Base-by-base conservation (phyloP, 2,329 filamentous ascomycete genomes). In the Ascocoryne sarcoides region DNA sequence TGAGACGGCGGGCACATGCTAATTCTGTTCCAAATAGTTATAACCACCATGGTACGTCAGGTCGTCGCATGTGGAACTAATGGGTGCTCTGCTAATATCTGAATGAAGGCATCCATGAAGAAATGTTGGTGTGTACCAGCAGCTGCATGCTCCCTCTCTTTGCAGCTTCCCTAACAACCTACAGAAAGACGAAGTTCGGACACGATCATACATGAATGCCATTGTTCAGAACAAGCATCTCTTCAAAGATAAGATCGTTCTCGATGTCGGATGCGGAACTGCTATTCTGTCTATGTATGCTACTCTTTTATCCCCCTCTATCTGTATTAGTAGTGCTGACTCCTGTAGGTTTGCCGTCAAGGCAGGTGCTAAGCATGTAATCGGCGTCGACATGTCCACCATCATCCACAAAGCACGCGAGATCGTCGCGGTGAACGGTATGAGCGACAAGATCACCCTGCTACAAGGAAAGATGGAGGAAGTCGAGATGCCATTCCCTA, bases 401-500 rank as follows among this genome's bases (percentile, higher is more conserved):
- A 98, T 98, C 66, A 95, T 98, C 68, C 87, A 94, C 69, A 98
- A 98, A 75, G 92, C 92, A 32, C 81, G 80, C 59, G 85, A 96
- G 71, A 98, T 98, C 52, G 92, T 96, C 60, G 79, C 79, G 12
- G 76, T 75, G 54, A 98, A 98, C 65, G 89, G 90, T 55, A 79
- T 98, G 75, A 75, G 82, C 39, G 84, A 90, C 69, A 94, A 95
- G 76, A 95, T 98, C 64, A 96, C 92, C 39, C 78, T 98, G 45
- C 77, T 98, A 50, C 92, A 96, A 71, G 92, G 92, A 63, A 98
- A 98, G 77, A 98, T 98, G 92, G 92, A 98, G 71, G 92, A 98
- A 69, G 88, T 98, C 33, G 73, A 84, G 59, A 73, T 98, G 48
- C 92, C 92, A 15, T 95, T 84, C 66, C 83, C 87, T 59, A 85